Percentiles rank a stretch among this genome's conserved stretches.
Conservation (phyloP, 1,139 yeast genomes). For the Suhomyces guaymorum region DNA sequence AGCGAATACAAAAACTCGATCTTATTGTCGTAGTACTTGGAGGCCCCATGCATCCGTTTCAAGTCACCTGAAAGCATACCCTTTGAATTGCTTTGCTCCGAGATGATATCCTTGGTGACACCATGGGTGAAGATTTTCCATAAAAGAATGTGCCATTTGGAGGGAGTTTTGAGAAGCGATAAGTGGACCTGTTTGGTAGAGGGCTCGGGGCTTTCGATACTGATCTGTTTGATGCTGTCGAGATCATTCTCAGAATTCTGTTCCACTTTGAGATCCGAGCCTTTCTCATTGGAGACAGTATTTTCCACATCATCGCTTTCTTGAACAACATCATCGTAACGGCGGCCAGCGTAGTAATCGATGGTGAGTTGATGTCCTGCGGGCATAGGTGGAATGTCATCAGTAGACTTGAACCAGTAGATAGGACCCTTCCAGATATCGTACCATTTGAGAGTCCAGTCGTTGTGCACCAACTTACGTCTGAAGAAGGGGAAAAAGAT, state of each 20-base stretch:
- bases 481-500: constrained; percentile 64
- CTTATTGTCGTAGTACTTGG: constrained; percentile 71
- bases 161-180: constrained; percentile 46
- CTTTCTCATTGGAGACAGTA: constrained; percentile 2
- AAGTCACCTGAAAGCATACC: constrained; percentile 45
- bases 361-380: constrained; percentile 54
- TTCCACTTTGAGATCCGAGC: no score
- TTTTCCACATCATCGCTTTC: constrained; percentile 12
- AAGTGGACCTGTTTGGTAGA: constrained; percentile 48
- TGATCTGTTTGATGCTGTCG: constrained; percentile 19
- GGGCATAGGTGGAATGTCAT: constrained; percentile 67
- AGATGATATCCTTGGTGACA: constrained; percentile 62
- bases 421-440: constrained; percentile 60
- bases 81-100: constrained; percentile 41
- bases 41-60: constrained; percentile 51
- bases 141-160: constrained; percentile 52
- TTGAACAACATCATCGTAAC: constrained; percentile 32
- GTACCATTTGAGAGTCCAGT: constrained; percentile 66
- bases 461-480: constrained; percentile 61
- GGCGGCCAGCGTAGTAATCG: constrained; percentile 68
- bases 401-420: constrained; percentile 55
- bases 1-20: constrained; percentile 70
- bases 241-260: no score
- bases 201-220: constrained; percentile 8
- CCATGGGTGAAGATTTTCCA: constrained; percentile 60